Base-by-base conservation (phyloP, 257 asterid genomes). In the Parsonsia alboflavescens region DNA sequence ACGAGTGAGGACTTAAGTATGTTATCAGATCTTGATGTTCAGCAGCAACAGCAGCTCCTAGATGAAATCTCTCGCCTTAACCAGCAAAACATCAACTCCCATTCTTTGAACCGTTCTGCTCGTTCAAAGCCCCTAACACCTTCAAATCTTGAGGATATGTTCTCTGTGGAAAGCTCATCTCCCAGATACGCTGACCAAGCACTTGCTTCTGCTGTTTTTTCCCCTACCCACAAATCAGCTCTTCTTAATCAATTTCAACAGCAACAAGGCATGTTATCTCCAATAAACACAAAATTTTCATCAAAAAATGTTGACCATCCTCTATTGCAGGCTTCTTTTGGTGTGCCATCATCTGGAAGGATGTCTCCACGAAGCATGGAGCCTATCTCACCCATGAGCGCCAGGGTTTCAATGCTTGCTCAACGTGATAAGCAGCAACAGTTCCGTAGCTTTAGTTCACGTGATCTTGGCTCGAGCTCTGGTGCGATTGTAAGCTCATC, bases 331-430 rank as follows among this genome's bases (percentile, higher is more conserved):
- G 80, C 82, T 45, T 84, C 90, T 16, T 89, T 76, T 48, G 89
- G 92, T 6, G 86, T 71, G 67, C 80, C 85, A 45, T 78, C 96
- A 24, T 79, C 93, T 0, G 94, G 94, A 65, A 87, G 87, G 81
- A 89, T 87, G 92, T 89, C 96, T 6, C 96, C 96, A 26, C 84
- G 80, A n/a, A 80, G 79, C 28, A 83, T 86, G 80, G 98, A 90
- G 71, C 91, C 92, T 28, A 77, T 85, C 68, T 89, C 98, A 24
- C 96, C 98, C 41, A 84, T 87, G 86, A 85, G 88, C 64, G 84
- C 98, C 49, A 89, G 93, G 33, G 73, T 84, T 48, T 81, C 97
- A 6, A 85, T 86, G 86, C 86, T 87, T 65, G 82, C 86, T 70
- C 85, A 88, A 59, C 87, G 78, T 7, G 93, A 89, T 68, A 84